Evolutionary conservation across 2,329 filamentous ascomycete genomes (phyloP).

Genomic region (Scedosporium minutisporum): DNA sequence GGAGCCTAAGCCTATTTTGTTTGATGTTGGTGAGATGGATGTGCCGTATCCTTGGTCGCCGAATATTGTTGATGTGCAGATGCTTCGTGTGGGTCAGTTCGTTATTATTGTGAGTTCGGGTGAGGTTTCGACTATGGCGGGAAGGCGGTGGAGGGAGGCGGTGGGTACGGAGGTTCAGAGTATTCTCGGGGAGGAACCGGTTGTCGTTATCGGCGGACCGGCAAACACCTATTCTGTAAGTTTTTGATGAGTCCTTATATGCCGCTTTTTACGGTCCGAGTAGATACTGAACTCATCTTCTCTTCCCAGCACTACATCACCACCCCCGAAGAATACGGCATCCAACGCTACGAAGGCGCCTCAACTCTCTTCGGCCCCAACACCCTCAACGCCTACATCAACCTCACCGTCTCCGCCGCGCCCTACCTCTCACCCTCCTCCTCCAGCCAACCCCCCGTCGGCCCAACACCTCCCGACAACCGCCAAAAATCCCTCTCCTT

Average conservation of each 20-base stretch:
- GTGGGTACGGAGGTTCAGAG: conserved; percentile 41
- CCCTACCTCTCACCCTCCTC: conserved; percentile 49
- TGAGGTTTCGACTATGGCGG: conserved; percentile 87
- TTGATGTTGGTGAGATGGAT: conserved; percentile 72
- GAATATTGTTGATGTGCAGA: conserved; percentile 81
- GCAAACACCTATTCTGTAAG: conserved; percentile 70
- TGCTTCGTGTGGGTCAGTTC: conserved; percentile 73
- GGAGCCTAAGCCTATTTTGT: conserved; percentile 68
- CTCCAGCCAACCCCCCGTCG: conserved; percentile 27
- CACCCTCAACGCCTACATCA: conserved; percentile 79
- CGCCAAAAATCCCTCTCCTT: conserved; percentile 65
- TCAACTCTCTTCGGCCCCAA: conserved; percentile 80
- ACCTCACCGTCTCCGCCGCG: conserved; percentile 62
- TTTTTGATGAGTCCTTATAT: too few species aligned
- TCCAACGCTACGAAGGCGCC: conserved; percentile 86
- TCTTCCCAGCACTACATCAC: conserved; percentile 20
- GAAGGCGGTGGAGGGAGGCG: conserved; percentile 72
- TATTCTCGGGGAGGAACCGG: conserved; percentile 41
- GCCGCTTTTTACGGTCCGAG: not conserved
- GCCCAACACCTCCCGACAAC: conserved; percentile 66
- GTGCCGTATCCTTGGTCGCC: conserved; percentile 76
- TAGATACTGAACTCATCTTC: not conserved
- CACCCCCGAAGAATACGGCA: conserved; percentile 21
- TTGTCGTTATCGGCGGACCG: conserved; percentile 75
- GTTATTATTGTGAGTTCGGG: conserved; percentile 78